Base-by-base conservation (phyloP, 2,329 filamentous ascomycete species). In the Epichloe festucae region DNA sequence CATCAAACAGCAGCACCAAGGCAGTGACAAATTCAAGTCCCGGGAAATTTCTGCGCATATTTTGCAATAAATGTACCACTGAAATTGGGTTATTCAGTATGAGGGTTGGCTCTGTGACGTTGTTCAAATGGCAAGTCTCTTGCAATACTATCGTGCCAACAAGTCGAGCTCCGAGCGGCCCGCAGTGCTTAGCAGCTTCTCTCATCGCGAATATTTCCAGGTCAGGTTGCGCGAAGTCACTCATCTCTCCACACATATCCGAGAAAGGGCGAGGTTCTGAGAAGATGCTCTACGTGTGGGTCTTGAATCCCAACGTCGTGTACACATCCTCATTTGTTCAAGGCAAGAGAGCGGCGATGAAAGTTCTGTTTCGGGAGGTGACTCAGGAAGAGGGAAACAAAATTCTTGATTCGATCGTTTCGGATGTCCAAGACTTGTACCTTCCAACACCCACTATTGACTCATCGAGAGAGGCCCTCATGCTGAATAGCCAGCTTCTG, bases 41-140 rank as follows among this genome's bases (percentile, higher is more conserved):
- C 19, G 58, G 56, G 21, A 62, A 66, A 48, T 64, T 65, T 39
- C 64, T 75, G 7, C 64, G 66, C 31, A 58, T 76, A 4, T 70
- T 65, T 50, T 81, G 78, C 62, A 61, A 61, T 11, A 59, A 62
- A 10, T 82, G 78, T 60, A 58, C 59, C 5, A 54, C 61, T 6
- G 71, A 74, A 45, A 57, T 79, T 10, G 78, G 78, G 12, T 65
- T 75, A 39, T 71, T 70, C 59, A 73, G 72, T 52, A 59, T 68
- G n/a, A 61, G 70, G 15, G 67, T 68, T 19, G 62, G 63, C 0
- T 76, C 76, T 1, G 64, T 75, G 39, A 73, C 71, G 0, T 59
- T 82, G 34, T 78, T 78, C 63, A 81, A 82, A 65, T 81, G 78
- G 78, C 71, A 74, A 55, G 63, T 80, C 39, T 60, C 61, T n/a